phyloP scores from a whole-genome alignment of 768 basidiomycete species.

The Leccinum disarticulatum region DNA sequence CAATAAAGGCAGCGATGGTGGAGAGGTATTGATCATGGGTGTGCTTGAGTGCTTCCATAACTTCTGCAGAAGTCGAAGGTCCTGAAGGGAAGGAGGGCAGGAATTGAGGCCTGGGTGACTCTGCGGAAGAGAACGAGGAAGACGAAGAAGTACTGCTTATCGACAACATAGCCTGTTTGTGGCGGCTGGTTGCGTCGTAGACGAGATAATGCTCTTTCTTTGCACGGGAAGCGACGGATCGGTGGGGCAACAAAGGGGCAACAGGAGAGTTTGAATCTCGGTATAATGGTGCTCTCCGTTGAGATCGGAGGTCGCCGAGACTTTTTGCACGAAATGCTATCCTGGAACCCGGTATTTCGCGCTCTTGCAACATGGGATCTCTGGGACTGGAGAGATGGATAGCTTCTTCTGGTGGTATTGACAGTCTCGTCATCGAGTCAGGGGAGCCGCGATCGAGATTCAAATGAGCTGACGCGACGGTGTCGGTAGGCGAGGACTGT shows the following conservation, averaged over 20 bases:
- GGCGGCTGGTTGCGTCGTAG: constrained; percentile 38
- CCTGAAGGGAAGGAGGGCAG: constrained; percentile 68
- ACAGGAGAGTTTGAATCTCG: constrained; percentile 38
- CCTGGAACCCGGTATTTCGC: constrained; percentile 23
- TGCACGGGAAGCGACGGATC: constrained; percentile 25
- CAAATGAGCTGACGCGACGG: constrained; percentile 16
- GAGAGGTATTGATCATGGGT: constrained; percentile 92
- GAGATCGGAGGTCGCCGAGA: constrained; percentile 48
- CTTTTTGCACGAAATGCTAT: constrained; percentile 49
- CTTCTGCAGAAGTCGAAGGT: constrained; percentile 63
- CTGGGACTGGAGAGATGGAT: constrained; percentile 31
- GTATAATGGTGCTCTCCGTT: constrained; percentile 31
- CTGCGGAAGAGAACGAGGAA: constrained; percentile 67
- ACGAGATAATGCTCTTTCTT: constrained; percentile 42
- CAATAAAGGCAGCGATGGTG: constrained; percentile 95
- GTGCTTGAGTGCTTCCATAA: constrained; percentile 72
- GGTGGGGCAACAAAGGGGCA: constrained; percentile 37
- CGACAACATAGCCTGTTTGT: constrained; percentile 49
- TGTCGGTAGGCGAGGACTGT: constrained; percentile 30
- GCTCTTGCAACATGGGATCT: constrained; percentile 28
- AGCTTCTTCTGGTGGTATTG: constrained; percentile 9
- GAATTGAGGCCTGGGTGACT: constrained; percentile 45
- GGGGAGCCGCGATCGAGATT: constrained; percentile 17
- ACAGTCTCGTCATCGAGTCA: constrained; percentile 12
- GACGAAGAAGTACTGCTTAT: constrained; percentile 71